Base-by-base conservation (phyloP, 164 flowering plant species). In the Tinospora cordifolia region DNA sequence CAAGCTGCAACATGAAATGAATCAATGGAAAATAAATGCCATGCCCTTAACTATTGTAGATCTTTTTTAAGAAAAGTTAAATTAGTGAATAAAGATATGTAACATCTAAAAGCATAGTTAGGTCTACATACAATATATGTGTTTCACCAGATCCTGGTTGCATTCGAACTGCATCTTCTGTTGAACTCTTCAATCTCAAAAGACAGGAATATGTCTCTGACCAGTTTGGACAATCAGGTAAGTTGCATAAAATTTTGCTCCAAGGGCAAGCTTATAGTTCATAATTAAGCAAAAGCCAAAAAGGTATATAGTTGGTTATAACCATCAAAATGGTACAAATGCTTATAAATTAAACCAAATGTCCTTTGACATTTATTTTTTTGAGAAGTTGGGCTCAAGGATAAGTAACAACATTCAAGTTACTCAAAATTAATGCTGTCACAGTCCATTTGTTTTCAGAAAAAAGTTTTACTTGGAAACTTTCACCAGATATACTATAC, bases 71-170 rank as follows among this genome's bases (percentile, higher is more conserved):
- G 24, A 54, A 54, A 9, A 54, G 21, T 54, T 3, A 14, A 22
- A 1, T 2, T 22, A 51, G 1, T 0, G 24, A 54, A 30, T 4
- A 65, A 6, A 36, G 47, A n/a, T 22, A 65, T 21, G 30, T 65
- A 41, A 65, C 27, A 44, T 2, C 25, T 19, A 12, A n/a, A 27
- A 27, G 41, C 30, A 51, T 11, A 38, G 46, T 21, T 8, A 73
- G 17, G 46, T 72, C 38, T 60, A 83, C 94, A 67, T 91, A 93
- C 98, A 93, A 93, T 57, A 93, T 83, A 81, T 90, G 98, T n/a
- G 87, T 80, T 83, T 93, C 98, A 63, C 91, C 86, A 67, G 98
- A 91, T 75, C 98, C 98, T 69, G 91, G 90, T 75, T 87, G 97
- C 98, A 93, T 83, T 62, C 80, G 76, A 47, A 93, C 73, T 58